phyloP scores from a whole-genome alignment of 2,329 filamentous ascomycete species.

The Penicillium olsonii region DNA sequence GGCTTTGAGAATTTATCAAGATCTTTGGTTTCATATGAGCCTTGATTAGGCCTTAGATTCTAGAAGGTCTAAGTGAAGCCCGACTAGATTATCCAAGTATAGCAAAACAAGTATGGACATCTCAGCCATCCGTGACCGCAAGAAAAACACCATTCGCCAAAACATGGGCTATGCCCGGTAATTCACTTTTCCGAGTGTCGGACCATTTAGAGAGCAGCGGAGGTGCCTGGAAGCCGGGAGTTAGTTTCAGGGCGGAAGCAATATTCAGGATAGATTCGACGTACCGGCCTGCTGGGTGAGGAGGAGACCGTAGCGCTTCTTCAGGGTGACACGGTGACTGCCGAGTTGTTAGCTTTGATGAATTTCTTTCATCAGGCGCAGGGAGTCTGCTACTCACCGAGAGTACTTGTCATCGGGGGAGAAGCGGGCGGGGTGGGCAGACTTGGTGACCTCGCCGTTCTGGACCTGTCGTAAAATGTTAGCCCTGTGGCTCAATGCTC shows the following conservation, averaged over 20 bases:
- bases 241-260: conserved; percentile 6
- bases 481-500: conserved; percentile 1
- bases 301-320: conserved; percentile 87
- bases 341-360: conserved; percentile 2
- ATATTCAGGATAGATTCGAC: conserved; percentile 20
- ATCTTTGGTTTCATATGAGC: conserved; percentile 13
- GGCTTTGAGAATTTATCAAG: conserved; percentile 12
- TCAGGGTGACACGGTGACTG: conserved; percentile 89
- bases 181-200: conserved; percentile 23
- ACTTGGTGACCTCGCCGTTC: conserved; percentile 85
- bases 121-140: conserved; percentile 30
- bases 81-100: conserved; percentile 20
- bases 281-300: conserved; percentile 72
- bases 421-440: conserved; percentile 92
- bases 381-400: conserved; percentile 47
- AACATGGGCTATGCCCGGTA: conserved; percentile 30
- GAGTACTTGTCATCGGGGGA: conserved; percentile 99
- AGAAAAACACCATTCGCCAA: conserved; percentile 44
- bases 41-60: conserved; percentile 15
- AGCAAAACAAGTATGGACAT: conserved; percentile 23
- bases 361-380: neutral
- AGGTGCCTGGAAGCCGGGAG: conserved; percentile 27
- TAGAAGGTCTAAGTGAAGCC: conserved; percentile 11
- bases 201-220: conserved; percentile 28
- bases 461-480: conserved; percentile 43